Evolutionary conservation across 1,284 basidiomycete genomes (phyloP), one percentile per base, ranked within the genome.

Genomic region (Melanopsichium pennsylvanicum): DNA sequence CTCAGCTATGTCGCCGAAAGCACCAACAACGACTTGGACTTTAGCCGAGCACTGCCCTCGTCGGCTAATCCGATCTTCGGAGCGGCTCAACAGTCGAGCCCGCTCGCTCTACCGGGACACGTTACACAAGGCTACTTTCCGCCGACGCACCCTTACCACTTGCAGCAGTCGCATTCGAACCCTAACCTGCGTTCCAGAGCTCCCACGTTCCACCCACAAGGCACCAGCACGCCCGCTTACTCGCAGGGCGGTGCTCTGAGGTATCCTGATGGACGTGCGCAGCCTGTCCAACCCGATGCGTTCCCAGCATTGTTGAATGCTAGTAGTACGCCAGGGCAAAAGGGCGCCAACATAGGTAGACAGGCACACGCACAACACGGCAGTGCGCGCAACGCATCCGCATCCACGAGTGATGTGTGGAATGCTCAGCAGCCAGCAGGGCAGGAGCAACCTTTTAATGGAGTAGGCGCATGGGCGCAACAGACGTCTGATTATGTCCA

Each of bases 101-200:
- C 63, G 11, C 43, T 67, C 0, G 51, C 38, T 19, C 22, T 57
- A 25, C 37, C 57, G 8, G 29, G 34, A 1, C 47, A 57, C 11
- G 27, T 47, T 0, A 29, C 29, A 1, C 47, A 44, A 2, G 64
- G 49, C 18, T 68, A 68, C 34, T 57, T 61, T 29, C 42, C 52
- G 12, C 9, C 41, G 1, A 18, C 31, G 6, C 39, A 43, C n/a
- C 22, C 51, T 1, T 22, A 23, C 15, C 45, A 51, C 6, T 19
- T 56, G 39, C 63, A 67, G 43, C 63, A 61, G 40, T 60, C 63
- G 31, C 57, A 68, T 2, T 61, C 58, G 12, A 57, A 62, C 26
- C 64, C 63, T 2, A 61, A 68, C 26, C 21, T 68, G 40, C 39
- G 63, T 10, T 60, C 63, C 5, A 51, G 48, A 22, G 63, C 63